Evolutionary conservation across 306 rosid genomes (phyloP).

Genomic region (Inga laurina): DNA sequence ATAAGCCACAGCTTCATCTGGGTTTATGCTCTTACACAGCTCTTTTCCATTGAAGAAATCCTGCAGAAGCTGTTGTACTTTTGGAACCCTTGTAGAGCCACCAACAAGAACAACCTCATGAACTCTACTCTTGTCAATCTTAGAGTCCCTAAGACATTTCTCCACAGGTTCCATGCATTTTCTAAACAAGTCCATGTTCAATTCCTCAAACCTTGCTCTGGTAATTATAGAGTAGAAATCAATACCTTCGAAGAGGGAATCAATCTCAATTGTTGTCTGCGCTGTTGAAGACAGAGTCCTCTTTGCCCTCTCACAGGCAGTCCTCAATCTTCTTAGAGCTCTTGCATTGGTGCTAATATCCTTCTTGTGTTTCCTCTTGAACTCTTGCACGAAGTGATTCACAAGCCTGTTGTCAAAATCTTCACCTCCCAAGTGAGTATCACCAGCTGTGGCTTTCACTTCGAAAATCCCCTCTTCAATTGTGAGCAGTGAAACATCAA

Average conservation of each 20-base stretch:
- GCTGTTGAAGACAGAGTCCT: neutral
- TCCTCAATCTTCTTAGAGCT: neutral
- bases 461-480: neutral
- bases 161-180: neutral
- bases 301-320: neutral
- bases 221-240: neutral
- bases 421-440: neutral
- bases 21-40: neutral
- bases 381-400: neutral
- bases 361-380: neutral
- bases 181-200: neutral
- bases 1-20: neutral
- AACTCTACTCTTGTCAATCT: neutral
- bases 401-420: neutral
- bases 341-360: neutral
- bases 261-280: neutral
- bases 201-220: neutral
- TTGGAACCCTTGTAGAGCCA: neutral
- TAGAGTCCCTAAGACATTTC: neutral
- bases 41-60: neutral
- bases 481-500: neutral
- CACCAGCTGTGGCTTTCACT: neutral
- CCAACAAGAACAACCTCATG: slow-evolving; percentile 3
- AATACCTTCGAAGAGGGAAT: neutral
- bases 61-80: neutral